Base-by-base conservation (phyloP, 192 early-diverging fungal genomes). In the Coemansia sp. region DNA sequence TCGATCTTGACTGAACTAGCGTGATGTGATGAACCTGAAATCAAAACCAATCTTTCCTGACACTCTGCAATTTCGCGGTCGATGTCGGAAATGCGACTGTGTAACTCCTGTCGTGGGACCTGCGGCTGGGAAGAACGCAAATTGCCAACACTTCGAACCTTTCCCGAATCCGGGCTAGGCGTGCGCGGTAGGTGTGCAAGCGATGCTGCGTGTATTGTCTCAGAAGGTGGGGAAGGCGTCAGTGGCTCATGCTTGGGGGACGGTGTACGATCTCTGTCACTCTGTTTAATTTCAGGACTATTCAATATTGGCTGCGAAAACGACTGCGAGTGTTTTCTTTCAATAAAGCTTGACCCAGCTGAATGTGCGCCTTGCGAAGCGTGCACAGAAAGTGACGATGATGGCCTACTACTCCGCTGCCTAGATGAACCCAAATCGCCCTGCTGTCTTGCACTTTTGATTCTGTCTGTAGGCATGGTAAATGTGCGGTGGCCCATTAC, bases 31-130 rank as follows among this genome's bases (percentile, higher is more conserved):
- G 63, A 34, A 26, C 44, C 60, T 3, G 69, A 58, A 9, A 72
- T 71, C 66, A 64, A 35, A 33, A 72, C 76, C 39, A 78, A 63
- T 67, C 43, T 64, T 43, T 78, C 71, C 60, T 78, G 66, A 46
- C 66, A 78, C 60, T 60, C 76, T 5, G 71, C 71, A 52, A 78
- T 78, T 23, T 78, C 76, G 26, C 71, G 66, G 60, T 78, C 76
- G 63, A 78, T 78, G 21, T 78, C 76, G 12, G 71, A 69, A 21
- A 78, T 72, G 20, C 76, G 71, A 33, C 67, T 78, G 26, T 78
- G 71, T 33, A 69, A 46, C 21, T 69, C 59, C 14, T 49, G 63
- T 21, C 35, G 30, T 10, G 57, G 57, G 36, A 59, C 57, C 34
- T 38, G 57, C 15, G 35, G 12, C 35, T 59, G 57, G 14, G 57